These are phyloP conservation scores for Exophiala calicioides DNA, from an alignment of 2,329 filamentous ascomycete genomes.

Conservation along the genomic window DNA sequence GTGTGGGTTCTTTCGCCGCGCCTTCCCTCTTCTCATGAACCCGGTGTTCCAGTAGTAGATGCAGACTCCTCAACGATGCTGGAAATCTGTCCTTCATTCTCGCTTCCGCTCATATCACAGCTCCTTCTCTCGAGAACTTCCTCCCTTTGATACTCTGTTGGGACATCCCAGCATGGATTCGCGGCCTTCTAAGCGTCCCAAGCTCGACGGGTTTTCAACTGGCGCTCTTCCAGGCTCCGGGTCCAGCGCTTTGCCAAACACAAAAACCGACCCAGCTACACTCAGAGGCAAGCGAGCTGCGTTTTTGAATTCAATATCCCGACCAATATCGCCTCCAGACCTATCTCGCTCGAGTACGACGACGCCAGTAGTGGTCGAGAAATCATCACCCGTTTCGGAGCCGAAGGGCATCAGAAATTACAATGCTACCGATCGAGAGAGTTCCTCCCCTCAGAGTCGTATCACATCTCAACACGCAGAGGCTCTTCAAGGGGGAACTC, in stretches of 20 bases:
- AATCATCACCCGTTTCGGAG: background rate
- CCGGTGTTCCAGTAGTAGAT: no score
- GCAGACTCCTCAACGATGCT: no score
- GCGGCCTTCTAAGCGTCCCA: slow-evolving; percentile 18
- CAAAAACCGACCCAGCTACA: slow-evolving; percentile 6
- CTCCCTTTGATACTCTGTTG: background rate
- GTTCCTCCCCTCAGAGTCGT: no score
- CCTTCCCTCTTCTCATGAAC: no score
- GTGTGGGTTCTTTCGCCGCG: no score
- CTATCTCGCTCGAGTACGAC: slow-evolving; percentile 10
- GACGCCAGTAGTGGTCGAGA: slow-evolving; percentile 3
- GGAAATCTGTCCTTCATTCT: no score
- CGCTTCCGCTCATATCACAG: no score
- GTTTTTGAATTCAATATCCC: slow-evolving; percentile 23
- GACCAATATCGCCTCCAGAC: slow-evolving; percentile 24
- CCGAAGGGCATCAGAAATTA: no score
- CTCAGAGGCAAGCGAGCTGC: slow-evolving; percentile 18
- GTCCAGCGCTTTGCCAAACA: background rate
- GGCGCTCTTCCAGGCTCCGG: background rate
- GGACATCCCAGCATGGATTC: slow-evolving; percentile 11
- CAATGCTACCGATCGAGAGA: no score
- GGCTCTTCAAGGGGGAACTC: no score
- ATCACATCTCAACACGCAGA: no score
- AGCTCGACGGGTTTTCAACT: slow-evolving; percentile 2
- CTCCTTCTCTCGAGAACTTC: no score